Conservation (phyloP, 352 stramenopile genomes). For the Pythium myriotylum region DNA sequence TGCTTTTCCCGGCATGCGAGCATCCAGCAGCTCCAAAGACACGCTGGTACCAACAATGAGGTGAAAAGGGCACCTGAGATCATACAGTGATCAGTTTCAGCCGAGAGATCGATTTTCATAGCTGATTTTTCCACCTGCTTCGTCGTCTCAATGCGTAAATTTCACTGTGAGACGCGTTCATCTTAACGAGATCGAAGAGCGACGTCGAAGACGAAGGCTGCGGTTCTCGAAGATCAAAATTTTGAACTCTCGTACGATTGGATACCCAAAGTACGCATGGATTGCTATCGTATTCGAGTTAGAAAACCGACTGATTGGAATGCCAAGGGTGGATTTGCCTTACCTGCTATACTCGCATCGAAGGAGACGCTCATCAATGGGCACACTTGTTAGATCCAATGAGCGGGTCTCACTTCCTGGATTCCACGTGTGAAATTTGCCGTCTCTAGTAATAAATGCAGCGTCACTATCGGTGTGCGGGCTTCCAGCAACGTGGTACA, state of each 20-base stretch:
- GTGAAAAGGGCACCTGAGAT: conserved; percentile 63
- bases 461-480: conserved; percentile 64
- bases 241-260: conserved; percentile 42
- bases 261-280: conserved; percentile 70
- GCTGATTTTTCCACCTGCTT: conserved; percentile 54
- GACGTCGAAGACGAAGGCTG: conserved; percentile 14
- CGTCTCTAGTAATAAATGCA: conserved; percentile 52
- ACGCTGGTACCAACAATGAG: conserved; percentile 65
- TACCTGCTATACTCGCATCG: conserved; percentile 81
- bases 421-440: conserved; percentile 56
- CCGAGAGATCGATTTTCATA: too few relatives aligned
- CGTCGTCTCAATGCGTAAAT: conserved; percentile 74
- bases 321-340: neutral
- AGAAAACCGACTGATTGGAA: neutral
- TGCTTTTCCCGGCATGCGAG: conserved; percentile 58
- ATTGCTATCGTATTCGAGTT: conserved; percentile 37
- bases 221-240: conserved; percentile 57
- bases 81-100: neutral
- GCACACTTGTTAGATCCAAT: conserved; percentile 26
- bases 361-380: conserved; percentile 39
- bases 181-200: conserved; percentile 54
- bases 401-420: conserved; percentile 43
- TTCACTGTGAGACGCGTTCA: conserved; percentile 37
- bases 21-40: conserved; percentile 72
- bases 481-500: conserved; percentile 66